Conservation (phyloP, 768 basidiomycete genomes). For the Dioszegia hungarica region DNA sequence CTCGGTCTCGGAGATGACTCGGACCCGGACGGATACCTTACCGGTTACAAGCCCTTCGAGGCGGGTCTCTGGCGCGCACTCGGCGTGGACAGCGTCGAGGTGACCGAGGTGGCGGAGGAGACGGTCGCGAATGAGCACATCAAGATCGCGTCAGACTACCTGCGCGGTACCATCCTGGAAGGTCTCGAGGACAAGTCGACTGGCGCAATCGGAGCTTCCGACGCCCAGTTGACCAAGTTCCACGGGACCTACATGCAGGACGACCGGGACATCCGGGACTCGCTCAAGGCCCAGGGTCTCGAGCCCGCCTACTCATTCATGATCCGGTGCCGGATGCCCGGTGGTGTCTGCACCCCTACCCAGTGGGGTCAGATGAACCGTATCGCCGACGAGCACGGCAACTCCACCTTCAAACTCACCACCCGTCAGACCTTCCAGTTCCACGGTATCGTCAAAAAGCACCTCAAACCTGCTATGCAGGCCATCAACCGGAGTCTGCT, state of each 20-base stretch:
- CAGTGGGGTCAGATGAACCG: slow-evolving; percentile 97
- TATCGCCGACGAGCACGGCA: slow-evolving; percentile 92
- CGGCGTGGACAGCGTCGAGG: slow-evolving; percentile 81
- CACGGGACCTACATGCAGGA: slow-evolving; percentile 57
- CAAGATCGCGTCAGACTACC: slow-evolving; percentile 89
- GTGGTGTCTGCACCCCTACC: slow-evolving; percentile 81
- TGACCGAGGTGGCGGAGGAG: slow-evolving; percentile 88
- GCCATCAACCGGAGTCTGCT: slow-evolving; percentile 84
- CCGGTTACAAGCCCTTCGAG: slow-evolving; percentile 97
- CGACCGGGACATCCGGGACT: slow-evolving; percentile 96
- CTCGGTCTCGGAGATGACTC: slow-evolving; percentile 93
- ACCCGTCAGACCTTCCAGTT: slow-evolving; percentile 99
- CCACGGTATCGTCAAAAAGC: slow-evolving; percentile 96
- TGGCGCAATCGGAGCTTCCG: slow-evolving; percentile 82
- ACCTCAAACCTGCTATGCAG: slow-evolving; percentile 93
- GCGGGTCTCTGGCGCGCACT: slow-evolving; percentile 86
- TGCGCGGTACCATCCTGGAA: slow-evolving; percentile 91
- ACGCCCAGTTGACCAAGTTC: slow-evolving; percentile 96
- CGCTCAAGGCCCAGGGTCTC: slow-evolving; percentile 81
- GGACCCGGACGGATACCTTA: slow-evolving; percentile 91
- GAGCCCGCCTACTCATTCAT: slow-evolving; percentile 97
- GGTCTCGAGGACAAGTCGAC: slow-evolving; percentile 80
- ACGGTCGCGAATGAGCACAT: slow-evolving; percentile 99
- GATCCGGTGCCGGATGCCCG: slow-evolving; percentile 96
- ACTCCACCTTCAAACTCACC: slow-evolving; percentile 91